Evolutionary conservation across 2,329 filamentous ascomycete species (phyloP), one percentile per base, ranked within the genome.

Genomic region (Alternaria sp.): DNA sequence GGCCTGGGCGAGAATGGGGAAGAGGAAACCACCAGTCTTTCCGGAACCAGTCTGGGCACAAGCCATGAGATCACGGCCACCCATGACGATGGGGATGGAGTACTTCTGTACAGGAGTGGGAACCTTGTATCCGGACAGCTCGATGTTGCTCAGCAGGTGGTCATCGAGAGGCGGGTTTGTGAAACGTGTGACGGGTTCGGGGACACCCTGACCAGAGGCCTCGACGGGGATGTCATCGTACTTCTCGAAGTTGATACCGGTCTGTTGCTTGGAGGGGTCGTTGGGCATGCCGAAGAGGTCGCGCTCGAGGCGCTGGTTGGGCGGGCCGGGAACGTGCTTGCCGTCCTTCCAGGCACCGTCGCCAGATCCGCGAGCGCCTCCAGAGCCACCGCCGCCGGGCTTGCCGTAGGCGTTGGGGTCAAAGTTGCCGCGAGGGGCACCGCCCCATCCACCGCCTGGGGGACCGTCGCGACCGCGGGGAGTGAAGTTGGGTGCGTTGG

Each of bases 181-280:
- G 88, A 99, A 99, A 66, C 89, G 87, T 70, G 90, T 90, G 71
- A 97, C 93, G 44, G 95, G 91, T 78, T 98, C 96, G 49, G 96
- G 96, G 57, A 98, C 93, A 78, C 97, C 89, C 57, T 93, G 90
- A 65, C 96, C 96, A 64, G 95, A 97, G 68, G 96, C 96, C 84
- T 98, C 96, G 69, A 99, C 96, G 59, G 96, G 96, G 71, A 99
- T 99, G 82, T 99, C 96, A 79, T 99, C 96, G 84, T 99, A 99
- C 87, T 99, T 99, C 85, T 97, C 91, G 81, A 99, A 99, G 88
- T 99, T 99, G 91, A 99, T 98, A 83, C 96, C 96, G 32, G 93
- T 97, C 77, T 96, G 92, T 82, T 97, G 92, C 87, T 97, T 98
- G 71, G 91, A 89, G 67, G 95, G 93, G 78, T 98, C 96, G 81